Evolutionary conservation across 768 basidiomycete species (phyloP), one percentile per base, ranked within the genome.

Genomic region (Lactifluus subvellereus): DNA sequence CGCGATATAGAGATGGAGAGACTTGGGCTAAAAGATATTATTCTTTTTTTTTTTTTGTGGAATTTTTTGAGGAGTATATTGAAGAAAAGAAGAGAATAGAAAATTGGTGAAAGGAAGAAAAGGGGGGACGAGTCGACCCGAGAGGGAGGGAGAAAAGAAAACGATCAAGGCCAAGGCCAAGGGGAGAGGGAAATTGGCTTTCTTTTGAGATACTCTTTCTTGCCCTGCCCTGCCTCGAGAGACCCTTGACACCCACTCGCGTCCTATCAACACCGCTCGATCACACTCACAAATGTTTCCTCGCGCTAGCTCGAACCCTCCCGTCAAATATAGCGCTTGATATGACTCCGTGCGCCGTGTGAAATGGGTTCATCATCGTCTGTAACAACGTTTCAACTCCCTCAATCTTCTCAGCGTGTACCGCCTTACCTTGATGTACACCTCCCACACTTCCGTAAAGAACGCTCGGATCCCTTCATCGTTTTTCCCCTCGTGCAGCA

Each of bases 371-470:
- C 74, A 97, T 59, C 78, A 84, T 80, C 63, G 89, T 86, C 94
- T 96, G 75, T 4, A 32, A 9, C 33, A 30, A 7, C 49, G 11
- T 80, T 66, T 66, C 47, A 48, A 35, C 11, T n/a, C n/a, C 1
- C 22, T 27, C 27, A 27, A 27, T 27, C 27, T 27, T 27, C 27
- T 27, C 27, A 27, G 3, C 27, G 27, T 27, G 27, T 27, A 27
- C 27, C 27, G 27, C 42, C 80, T 67, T 67, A 94, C 97, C 87
- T 99, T 99, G 53, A 96, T 84, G 76, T 96, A 98, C 69, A 90
- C 70, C 80, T 99, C 97, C 96, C 97, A 99, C 33, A 96, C 87
- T 9, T 98, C 97, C 70, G 84, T 84, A 71, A 99, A 90, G 79
- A 99, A 99, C 59, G 81, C 74, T 57, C 88, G 84, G 73, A 98